These are phyloP conservation scores for Colletotrichum echinochloae DNA, from an alignment of 2,329 filamentous ascomycete species.

Conservation along the genomic window DNA sequence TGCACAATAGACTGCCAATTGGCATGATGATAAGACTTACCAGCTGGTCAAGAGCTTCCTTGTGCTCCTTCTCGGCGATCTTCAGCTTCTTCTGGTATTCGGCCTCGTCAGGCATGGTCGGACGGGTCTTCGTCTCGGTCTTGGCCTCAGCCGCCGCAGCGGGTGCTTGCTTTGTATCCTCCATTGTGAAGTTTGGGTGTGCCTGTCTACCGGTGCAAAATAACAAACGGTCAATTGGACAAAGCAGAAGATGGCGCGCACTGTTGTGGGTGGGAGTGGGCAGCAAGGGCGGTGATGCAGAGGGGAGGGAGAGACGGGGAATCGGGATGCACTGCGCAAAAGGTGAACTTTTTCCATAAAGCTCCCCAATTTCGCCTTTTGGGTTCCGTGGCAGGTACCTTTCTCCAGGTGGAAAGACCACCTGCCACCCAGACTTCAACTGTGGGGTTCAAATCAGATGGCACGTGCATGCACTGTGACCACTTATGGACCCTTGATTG, in stretches of 20 bases:
- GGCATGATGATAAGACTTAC: slow-evolving; percentile 48
- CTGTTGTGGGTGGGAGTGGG: slow-evolving; percentile 14
- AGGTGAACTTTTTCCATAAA: slow-evolving; percentile 38
- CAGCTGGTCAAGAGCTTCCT: slow-evolving; percentile 74
- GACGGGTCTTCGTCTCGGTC: slow-evolving; percentile 67
- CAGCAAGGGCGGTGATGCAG: slow-evolving; percentile 20
- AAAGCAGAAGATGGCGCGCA: slow-evolving; percentile 21
- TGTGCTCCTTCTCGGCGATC: slow-evolving; percentile 88
- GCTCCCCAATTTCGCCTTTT: slow-evolving; percentile 41
- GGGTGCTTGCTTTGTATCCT: slow-evolving; percentile 61
- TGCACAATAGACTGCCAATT: neutral
- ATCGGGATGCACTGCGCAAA: slow-evolving; percentile 30
- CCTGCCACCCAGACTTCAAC: slow-evolving; percentile 28
- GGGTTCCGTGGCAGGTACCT: slow-evolving; percentile 39
- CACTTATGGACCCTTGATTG: slow-evolving; percentile 36
- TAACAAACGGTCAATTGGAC: slow-evolving; percentile 29
- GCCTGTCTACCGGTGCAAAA: slow-evolving; percentile 13
- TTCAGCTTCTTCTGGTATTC: slow-evolving; percentile 83
- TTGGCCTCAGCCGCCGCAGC: slow-evolving; percentile 57
- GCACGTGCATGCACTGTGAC: slow-evolving; percentile 33
- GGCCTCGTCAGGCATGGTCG: slow-evolving; percentile 89
- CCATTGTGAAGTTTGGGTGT: slow-evolving; percentile 54
- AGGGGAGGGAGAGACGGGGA: slow-evolving; percentile 39
- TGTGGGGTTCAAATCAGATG: slow-evolving; percentile 35
- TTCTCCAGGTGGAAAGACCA: slow-evolving; percentile 32